Evolutionary conservation across 2,329 filamentous ascomycete species (phyloP).

Genomic region (Scedosporium aurantiacum): DNA sequence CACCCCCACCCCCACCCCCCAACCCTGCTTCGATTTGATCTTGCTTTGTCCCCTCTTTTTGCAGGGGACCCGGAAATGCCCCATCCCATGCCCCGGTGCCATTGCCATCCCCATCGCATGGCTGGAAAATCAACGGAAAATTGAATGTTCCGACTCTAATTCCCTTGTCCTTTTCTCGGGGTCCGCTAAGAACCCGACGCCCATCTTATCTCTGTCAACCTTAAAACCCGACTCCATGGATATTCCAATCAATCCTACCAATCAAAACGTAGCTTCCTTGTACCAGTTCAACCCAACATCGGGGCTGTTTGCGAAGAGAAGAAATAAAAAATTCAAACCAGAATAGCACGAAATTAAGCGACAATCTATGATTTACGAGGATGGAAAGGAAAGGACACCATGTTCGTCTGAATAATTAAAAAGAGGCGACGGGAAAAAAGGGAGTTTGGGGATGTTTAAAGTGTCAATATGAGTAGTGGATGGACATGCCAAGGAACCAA

Average conservation of each 20-base stretch:
- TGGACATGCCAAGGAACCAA: not conserved
- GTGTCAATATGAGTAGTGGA: not conserved
- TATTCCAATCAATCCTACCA: too few species aligned
- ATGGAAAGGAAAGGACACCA: slow-evolving; percentile 1
- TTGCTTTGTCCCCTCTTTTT: too few species aligned
- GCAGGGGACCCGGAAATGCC: too few species aligned
- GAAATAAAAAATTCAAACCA: not conserved
- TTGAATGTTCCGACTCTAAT: too few species aligned
- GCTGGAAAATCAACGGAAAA: not conserved
- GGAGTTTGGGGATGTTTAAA: not conserved
- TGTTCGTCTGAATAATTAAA: not conserved
- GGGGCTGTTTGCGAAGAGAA: not conserved
- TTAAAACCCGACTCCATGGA: not conserved
- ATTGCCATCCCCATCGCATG: not conserved
- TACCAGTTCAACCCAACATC: too few species aligned
- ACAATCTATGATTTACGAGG: slow-evolving; percentile 1
- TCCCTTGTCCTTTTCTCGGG: not conserved
- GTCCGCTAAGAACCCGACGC: slow-evolving; percentile 2
- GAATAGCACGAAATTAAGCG: not conserved
- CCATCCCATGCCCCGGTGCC: not conserved
- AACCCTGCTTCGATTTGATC: too few species aligned
- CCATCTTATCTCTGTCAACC: not conserved
- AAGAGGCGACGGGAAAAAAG: not conserved
- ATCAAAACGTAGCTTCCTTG: too few species aligned
- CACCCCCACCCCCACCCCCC: too few species aligned